Evolutionary conservation across 2,329 filamentous ascomycete species (phyloP).

Genomic region (Aureobasidium namibiae): DNA sequence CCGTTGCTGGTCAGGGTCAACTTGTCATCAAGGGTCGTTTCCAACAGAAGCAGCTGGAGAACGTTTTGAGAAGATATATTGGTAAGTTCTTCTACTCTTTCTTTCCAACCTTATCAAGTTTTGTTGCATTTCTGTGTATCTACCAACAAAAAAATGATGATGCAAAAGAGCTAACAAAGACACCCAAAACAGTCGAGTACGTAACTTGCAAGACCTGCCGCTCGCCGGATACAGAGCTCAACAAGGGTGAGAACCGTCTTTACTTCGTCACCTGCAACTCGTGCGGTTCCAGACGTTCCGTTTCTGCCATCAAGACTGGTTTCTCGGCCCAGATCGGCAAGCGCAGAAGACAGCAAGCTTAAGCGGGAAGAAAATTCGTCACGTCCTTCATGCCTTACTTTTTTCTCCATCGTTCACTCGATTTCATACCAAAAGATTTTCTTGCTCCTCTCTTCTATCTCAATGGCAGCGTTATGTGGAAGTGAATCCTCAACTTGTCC

Average conservation of each 20-base stretch:
- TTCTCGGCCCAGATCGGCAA: slow-evolving; percentile 99
- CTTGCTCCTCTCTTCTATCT: background rate
- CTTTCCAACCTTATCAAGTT: background rate
- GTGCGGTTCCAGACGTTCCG: slow-evolving; percentile 61
- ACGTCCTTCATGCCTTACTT: background rate
- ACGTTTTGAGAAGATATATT: slow-evolving; percentile 91
- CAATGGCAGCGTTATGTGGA: background rate
- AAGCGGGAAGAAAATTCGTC: slow-evolving; percentile 26
- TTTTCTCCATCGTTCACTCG: background rate
- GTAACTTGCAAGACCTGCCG: slow-evolving; percentile 99
- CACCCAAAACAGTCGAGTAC: slow-evolving; percentile 68
- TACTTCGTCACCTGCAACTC: slow-evolving; percentile 97
- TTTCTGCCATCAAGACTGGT: slow-evolving; percentile 98
- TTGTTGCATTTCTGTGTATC: background rate
- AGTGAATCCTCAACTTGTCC: slow-evolving; percentile 9
- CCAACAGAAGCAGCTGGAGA: slow-evolving; percentile 99
- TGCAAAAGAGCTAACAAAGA: slow-evolving; percentile 19
- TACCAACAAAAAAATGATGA: background rate
- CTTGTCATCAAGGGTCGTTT: slow-evolving; percentile 99
- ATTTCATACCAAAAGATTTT: background rate
- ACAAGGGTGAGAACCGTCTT: slow-evolving; percentile 97
- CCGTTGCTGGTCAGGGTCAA: slow-evolving; percentile 84
- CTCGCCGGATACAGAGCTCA: slow-evolving; percentile 88
- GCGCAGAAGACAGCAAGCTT: slow-evolving; percentile 88
- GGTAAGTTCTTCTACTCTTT: slow-evolving; percentile 45